Percentiles rank a stretch among this genome's conserved stretches.
These are phyloP conservation scores for Cercospora brassicicola DNA, from an alignment of 2,329 filamentous ascomycete genomes.

Conservation along the genomic window DNA sequence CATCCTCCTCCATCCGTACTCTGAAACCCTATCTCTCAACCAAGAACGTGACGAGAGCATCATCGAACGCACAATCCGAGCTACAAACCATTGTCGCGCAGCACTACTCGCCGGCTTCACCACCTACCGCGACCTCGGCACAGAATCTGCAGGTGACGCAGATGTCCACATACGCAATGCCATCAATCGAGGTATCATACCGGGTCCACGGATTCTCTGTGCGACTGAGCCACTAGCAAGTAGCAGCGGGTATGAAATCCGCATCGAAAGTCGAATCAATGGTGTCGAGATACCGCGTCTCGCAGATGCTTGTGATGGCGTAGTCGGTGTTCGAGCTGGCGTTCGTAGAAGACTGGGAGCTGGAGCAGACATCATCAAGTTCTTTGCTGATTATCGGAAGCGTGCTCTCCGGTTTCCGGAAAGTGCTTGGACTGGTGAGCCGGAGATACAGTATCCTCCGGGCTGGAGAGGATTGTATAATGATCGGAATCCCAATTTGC, in stretches of 20 bases:
- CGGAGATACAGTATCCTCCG: slow-evolving; percentile 30
- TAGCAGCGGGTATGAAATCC: slow-evolving; percentile 52
- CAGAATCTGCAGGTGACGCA: slow-evolving; percentile 53
- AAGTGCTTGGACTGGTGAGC: slow-evolving; percentile 32
- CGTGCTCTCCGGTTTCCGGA: slow-evolving; percentile 34
- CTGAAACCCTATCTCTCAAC: slow-evolving; percentile 44
- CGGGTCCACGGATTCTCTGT: slow-evolving; percentile 58
- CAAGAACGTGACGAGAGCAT: slow-evolving; percentile 61
- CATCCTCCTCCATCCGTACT: slow-evolving; percentile 53
- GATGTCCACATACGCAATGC: slow-evolving; percentile 56
- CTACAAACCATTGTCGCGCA: slow-evolving; percentile 54
- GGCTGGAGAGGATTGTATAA: slow-evolving; percentile 18
- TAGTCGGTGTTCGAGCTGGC: slow-evolving; percentile 44
- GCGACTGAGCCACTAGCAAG: slow-evolving; percentile 55
- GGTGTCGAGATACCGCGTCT: slow-evolving; percentile 28
- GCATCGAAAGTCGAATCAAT: slow-evolving; percentile 46
- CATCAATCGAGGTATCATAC: slow-evolving; percentile 56
- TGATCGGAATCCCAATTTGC: slow-evolving; percentile 31
- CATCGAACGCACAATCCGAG: slow-evolving; percentile 58
- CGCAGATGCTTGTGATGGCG: slow-evolving; percentile 47
- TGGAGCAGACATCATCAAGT: slow-evolving; percentile 39
- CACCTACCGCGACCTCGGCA: slow-evolving; percentile 59
- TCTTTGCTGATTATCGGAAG: slow-evolving; percentile 39
- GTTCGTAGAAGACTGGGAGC: slow-evolving; percentile 37
- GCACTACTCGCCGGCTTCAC: slow-evolving; percentile 60